These are phyloP conservation scores for Cornus kousa DNA, from an alignment of 148 eudicot genomes.

Conservation along the genomic window DNA sequence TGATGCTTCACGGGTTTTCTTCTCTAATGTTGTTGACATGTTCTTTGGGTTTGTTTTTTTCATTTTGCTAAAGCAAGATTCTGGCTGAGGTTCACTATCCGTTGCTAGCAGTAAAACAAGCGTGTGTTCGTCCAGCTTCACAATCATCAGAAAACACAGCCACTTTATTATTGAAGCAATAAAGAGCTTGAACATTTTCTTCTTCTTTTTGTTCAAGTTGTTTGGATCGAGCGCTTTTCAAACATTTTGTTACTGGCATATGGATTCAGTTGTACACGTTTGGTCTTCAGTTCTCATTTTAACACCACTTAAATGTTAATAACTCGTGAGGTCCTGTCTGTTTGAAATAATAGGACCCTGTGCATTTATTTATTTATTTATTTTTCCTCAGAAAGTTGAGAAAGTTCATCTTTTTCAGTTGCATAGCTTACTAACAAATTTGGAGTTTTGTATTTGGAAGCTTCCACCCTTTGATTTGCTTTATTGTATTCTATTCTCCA, in stretches of 20 bases:
- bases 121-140: background rate
- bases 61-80: slow-evolving; percentile 15
- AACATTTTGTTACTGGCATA: background rate
- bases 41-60: slow-evolving; percentile 2
- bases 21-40: slow-evolving; percentile 17
- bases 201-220: background rate
- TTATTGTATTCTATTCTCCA: too few species aligned
- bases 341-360: too few species aligned
- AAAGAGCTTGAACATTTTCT: background rate
- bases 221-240: background rate
- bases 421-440: too few species aligned
- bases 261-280: background rate
- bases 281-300: background rate
- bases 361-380: too few species aligned
- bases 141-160: background rate
- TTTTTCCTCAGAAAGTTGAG: too few species aligned
- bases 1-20: slow-evolving; percentile 11
- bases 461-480: too few species aligned
- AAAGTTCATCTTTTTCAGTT: too few species aligned
- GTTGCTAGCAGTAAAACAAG: slow-evolving; percentile 1
- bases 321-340: too few species aligned
- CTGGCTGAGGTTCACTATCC: slow-evolving; percentile 4
- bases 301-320: too few species aligned
- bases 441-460: too few species aligned
- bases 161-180: background rate